Percentiles rank a stretch among this genome's conserved stretches.
Evolutionary conservation across 192 early-diverging fungal species (phyloP).

Genomic region (Podila horticola): DNA sequence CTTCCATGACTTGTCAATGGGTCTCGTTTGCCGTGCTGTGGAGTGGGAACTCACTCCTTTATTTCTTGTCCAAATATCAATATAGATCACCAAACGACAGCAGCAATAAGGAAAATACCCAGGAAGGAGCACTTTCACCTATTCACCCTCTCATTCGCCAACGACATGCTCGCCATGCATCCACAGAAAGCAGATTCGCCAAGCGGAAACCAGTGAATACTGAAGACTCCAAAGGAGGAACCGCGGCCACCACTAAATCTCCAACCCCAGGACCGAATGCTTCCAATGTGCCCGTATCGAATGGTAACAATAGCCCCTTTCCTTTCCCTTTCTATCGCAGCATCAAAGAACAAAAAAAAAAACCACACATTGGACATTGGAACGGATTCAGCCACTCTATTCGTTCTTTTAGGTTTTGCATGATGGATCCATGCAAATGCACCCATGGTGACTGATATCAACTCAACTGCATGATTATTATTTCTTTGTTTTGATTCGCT

Average conservation of each 20-base stretch:
- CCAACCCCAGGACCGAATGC: too few species aligned
- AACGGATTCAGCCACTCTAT: too few species aligned
- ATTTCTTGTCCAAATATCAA: too few species aligned
- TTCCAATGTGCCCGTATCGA: too few species aligned
- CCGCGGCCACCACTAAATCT: not conserved
- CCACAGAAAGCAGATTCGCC: not conserved
- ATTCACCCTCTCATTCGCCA: not conserved
- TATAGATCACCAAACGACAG: not conserved
- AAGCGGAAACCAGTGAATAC: constrained; percentile 8
- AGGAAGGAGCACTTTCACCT: not conserved
- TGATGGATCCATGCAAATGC: too few species aligned
- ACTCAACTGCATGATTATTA: not conserved
- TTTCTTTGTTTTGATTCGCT: not conserved
- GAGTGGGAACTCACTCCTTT: too few species aligned
- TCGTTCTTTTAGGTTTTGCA: too few species aligned
- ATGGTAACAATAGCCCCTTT: too few species aligned
- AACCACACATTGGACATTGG: too few species aligned
- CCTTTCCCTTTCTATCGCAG: too few species aligned
- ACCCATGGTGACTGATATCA: not conserved
- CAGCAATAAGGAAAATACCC: not conserved
- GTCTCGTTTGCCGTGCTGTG: too few species aligned
- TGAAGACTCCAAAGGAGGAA: not conserved
- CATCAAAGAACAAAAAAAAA: too few species aligned
- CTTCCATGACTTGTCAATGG: not conserved
- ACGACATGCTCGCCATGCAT: not conserved